Base-by-base conservation (phyloP, 306 rosid genomes). In the Datisca glomerata region DNA sequence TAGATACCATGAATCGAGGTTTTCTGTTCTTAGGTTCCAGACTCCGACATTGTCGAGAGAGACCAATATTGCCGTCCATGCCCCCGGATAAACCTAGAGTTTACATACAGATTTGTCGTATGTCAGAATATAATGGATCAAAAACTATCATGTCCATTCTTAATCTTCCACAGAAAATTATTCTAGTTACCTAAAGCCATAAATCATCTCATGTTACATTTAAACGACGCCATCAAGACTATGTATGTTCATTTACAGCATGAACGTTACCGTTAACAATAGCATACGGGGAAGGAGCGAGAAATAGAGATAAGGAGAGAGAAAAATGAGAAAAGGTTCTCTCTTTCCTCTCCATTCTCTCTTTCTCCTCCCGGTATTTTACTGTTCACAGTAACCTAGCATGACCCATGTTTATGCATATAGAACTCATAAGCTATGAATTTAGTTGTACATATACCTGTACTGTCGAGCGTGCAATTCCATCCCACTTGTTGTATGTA, bases 401-500 rank as follows among this genome's bases (percentile, higher is more conserved):
- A 32, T 7, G 4, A 33, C 12, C 29, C 27, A n/a, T 21, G 18
- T 22, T 15, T 37, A 14, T 23, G 11, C 12, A 33, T 7, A 1
- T 37, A 48, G 14, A 24, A 29, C 16, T 25, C 18, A 24, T 10
- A 29, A 22, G 18, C 23, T 4, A 0, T 31, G 29, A 49, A 15
- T 22, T 4, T 11, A 2, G 22, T 12, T 6, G 4, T 6, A 12
- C 8, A 9, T 2, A 29, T 69, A 82, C 97, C 97, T 87, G 97
- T 13, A 73, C 41, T 37, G 97, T 79, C 12, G 67, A 9, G 35
- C 94, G 82, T 65, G 97, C 97, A 49, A 87, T 87, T 74, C 97
- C 97, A 51, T 87, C 97, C 97, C 97, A 87, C 60, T 87, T 87
- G 41, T 87, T 87, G 47, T 87, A 87, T 12, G 97, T 87, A 34